Conservation (phyloP, 2,329 filamentous ascomycete genomes). For the Sarocladium oryzae region DNA sequence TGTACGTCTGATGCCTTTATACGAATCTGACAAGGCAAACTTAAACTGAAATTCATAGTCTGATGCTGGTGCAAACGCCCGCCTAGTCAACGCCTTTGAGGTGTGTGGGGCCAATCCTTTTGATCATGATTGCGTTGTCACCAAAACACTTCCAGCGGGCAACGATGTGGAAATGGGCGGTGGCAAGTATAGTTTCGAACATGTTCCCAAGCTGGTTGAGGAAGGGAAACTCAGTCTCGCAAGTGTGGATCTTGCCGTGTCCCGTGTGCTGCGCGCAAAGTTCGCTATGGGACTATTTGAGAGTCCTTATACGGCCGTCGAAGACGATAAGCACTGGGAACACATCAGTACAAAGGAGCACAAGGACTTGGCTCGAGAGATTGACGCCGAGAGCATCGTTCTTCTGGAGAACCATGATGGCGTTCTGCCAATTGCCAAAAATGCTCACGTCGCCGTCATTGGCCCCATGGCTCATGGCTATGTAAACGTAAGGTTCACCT, state of each 20-base stretch:
- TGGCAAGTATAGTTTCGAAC: slow-evolving; percentile 63
- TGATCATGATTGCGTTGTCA: slow-evolving; percentile 56
- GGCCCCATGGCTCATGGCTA: slow-evolving; percentile 68
- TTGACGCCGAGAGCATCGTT: slow-evolving; percentile 59
- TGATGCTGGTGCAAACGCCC: slow-evolving; percentile 66
- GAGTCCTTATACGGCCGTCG: slow-evolving; percentile 55
- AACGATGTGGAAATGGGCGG: slow-evolving; percentile 74
- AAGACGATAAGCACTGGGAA: slow-evolving; percentile 45
- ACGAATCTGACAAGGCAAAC: not conserved
- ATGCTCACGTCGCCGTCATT: slow-evolving; percentile 65
- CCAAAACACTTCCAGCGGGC: slow-evolving; percentile 58
- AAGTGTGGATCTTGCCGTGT: slow-evolving; percentile 59
- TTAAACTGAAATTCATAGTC: slow-evolving; percentile 12
- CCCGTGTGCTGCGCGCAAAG: slow-evolving; percentile 59
- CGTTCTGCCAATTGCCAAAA: slow-evolving; percentile 50
- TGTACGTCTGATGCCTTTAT: not conserved
- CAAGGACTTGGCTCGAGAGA: slow-evolving; percentile 51
- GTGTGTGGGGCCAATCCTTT: slow-evolving; percentile 46
- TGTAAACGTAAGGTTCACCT: slow-evolving; percentile 50
- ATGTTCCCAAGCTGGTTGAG: slow-evolving; percentile 58
- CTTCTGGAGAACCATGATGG: slow-evolving; percentile 52
- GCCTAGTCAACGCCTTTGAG: slow-evolving; percentile 57
- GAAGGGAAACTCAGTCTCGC: slow-evolving; percentile 53
- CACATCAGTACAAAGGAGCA: slow-evolving; percentile 57
- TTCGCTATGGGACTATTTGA: slow-evolving; percentile 68